Evolutionary conservation across 768 basidiomycete genomes (phyloP).

Genomic region (Leccinum boreale): DNA sequence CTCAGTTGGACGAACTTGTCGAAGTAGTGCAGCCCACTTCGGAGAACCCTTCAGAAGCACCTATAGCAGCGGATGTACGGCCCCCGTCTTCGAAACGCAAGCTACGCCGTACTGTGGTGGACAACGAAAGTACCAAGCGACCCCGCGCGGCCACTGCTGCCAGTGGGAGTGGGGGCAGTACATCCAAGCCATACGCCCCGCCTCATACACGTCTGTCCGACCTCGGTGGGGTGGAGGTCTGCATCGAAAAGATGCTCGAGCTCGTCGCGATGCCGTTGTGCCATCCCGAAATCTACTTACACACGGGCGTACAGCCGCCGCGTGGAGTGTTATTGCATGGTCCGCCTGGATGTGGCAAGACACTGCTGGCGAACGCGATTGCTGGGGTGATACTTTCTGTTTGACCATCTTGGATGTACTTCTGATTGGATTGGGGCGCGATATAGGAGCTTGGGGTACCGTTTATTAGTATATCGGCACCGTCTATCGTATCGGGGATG

Average conservation of each 20-base stretch:
- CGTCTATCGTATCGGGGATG: slow-evolving; percentile 96
- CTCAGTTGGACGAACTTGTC: background rate
- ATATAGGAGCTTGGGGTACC: slow-evolving; percentile 85
- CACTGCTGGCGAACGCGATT: slow-evolving; percentile 88
- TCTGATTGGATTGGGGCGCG: background rate
- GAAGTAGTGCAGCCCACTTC: background rate
- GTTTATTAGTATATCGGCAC: slow-evolving; percentile 92
- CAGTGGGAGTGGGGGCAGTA: slow-evolving; percentile 13
- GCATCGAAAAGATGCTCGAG: slow-evolving; percentile 90
- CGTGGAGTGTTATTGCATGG: slow-evolving; percentile 92
- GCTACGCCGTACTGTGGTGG: slow-evolving; percentile 44
- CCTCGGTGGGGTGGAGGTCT: slow-evolving; percentile 82
- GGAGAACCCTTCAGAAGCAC: background rate
- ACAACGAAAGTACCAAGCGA: slow-evolving; percentile 55
- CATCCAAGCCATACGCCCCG: slow-evolving; percentile 49
- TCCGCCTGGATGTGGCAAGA: slow-evolving; percentile 97
- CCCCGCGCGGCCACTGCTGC: slow-evolving; percentile 36
- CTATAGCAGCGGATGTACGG: slow-evolving; percentile 4
- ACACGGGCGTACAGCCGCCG: slow-evolving; percentile 90
- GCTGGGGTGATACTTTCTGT: slow-evolving; percentile 69
- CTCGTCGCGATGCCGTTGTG: slow-evolving; percentile 94
- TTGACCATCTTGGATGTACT: background rate
- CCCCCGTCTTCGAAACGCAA: slow-evolving; percentile 56
- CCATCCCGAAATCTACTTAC: slow-evolving; percentile 93
- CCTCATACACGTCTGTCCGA: slow-evolving; percentile 77